These are phyloP conservation scores for Aspergillus pseudotamarii DNA, from an alignment of 2,329 filamentous ascomycete genomes.

Conservation along the genomic window DNA sequence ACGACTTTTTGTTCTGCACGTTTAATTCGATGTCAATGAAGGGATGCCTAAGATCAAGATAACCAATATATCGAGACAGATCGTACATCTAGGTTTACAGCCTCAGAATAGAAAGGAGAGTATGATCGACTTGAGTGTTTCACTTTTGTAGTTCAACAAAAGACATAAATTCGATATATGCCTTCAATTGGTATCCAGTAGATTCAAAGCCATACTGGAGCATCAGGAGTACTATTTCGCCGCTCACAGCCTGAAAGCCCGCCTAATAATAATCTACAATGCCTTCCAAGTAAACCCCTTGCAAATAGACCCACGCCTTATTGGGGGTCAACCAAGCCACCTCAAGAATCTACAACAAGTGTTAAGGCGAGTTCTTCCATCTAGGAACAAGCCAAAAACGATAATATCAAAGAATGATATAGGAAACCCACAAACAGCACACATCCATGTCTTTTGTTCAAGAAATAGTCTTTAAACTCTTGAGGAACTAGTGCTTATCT, in stretches of 20 bases:
- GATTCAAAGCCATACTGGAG: background rate
- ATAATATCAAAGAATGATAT: background rate
- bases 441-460: background rate
- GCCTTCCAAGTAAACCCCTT: too few species aligned
- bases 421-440: background rate
- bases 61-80: constrained; percentile 3
- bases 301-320: too few species aligned
- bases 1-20: constrained; percentile 26
- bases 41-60: constrained; percentile 24
- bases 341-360: too few species aligned
- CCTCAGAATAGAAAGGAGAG: constrained; percentile 1
- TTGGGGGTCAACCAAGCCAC: too few species aligned
- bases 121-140: background rate
- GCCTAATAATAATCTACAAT: background rate
- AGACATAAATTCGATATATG: background rate
- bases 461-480: background rate
- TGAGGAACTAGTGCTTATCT: too few species aligned
- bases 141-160: background rate
- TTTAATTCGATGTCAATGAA: constrained; percentile 26
- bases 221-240: background rate
- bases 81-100: background rate
- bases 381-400: too few species aligned
- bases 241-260: background rate
- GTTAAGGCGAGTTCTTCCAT: too few species aligned
- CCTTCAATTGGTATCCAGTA: background rate